These are phyloP conservation scores for Metschnikowia corniflorae DNA, from an alignment of 805 yeast genomes.

Conservation along the genomic window DNA sequence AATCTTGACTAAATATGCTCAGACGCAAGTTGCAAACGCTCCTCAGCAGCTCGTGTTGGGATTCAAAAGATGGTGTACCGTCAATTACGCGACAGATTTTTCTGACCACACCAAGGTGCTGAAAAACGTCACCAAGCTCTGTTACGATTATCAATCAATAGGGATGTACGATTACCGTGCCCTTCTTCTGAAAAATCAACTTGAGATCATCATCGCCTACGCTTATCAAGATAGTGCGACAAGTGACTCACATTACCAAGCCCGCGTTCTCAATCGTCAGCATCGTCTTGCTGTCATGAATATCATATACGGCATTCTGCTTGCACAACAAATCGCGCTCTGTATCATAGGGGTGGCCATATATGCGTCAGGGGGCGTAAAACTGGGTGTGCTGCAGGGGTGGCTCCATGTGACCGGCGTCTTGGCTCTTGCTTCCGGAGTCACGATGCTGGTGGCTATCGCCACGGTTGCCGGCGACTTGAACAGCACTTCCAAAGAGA, in stretches of 20 bases:
- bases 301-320: constrained; percentile 27
- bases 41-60: constrained; percentile 44
- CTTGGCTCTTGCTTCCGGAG: constrained; percentile 31
- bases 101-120: not conserved
- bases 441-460: constrained; percentile 29
- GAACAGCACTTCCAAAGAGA: constrained; percentile 16
- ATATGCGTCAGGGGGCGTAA: constrained; percentile 36
- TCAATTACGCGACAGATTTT: constrained; percentile 11
- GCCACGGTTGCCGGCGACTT: constrained; percentile 28
- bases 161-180: constrained; percentile 44
- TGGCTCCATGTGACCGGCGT: constrained; percentile 36
- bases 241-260: constrained; percentile 13
- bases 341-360: constrained; percentile 29
- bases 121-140: constrained; percentile 6
- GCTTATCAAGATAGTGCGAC: constrained; percentile 33
- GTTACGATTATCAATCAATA: constrained; percentile 5
- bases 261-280: constrained; percentile 16
- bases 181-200: constrained; percentile 38
- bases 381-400: constrained; percentile 27
- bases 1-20: constrained; percentile 44
- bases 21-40: constrained; percentile 41
- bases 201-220: constrained; percentile 45
- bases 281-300: constrained; percentile 21
- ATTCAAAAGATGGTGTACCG: constrained; percentile 10
- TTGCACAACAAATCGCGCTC: constrained; percentile 27